A percentile compares a stretch with the other conserved stretches of the same genome.
Conservation (phyloP, 768 basidiomycete species). For the Thelephora aurantiotincta region DNA sequence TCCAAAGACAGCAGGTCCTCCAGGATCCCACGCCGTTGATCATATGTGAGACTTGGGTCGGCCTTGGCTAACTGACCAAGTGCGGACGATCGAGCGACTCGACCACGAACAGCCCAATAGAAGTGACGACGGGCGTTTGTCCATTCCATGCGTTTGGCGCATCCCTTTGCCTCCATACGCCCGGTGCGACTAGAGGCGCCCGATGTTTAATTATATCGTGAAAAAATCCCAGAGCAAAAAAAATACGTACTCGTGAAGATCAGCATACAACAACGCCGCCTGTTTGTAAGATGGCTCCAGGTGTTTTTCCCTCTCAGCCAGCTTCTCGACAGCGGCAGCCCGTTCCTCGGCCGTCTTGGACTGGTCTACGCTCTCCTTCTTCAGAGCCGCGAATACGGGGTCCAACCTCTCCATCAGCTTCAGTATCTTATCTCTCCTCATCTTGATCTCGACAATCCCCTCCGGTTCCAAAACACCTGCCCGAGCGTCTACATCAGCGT, state of each 20-base stretch:
- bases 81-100: slow-evolving; percentile 53
- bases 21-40: slow-evolving; percentile 54
- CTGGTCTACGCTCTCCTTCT: slow-evolving; percentile 65
- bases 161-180: slow-evolving; percentile 96
- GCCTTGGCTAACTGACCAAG: slow-evolving; percentile 52
- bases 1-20: slow-evolving; percentile 45
- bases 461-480: slow-evolving; percentile 96
- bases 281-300: slow-evolving; percentile 88
- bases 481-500: slow-evolving; percentile 88
- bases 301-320: slow-evolving; percentile 64
- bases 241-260: slow-evolving; percentile 79
- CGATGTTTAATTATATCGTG: slow-evolving; percentile 5
- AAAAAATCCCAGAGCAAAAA: background rate
- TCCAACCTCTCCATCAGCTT: slow-evolving; percentile 91
- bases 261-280: slow-evolving; percentile 86
- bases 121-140: slow-evolving; percentile 80
- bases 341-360: slow-evolving; percentile 65
- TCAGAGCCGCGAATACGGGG: slow-evolving; percentile 63
- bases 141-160: slow-evolving; percentile 79
- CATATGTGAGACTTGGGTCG: slow-evolving; percentile 52
- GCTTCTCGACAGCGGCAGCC: slow-evolving; percentile 46
- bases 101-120: slow-evolving; percentile 89
- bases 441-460: slow-evolving; percentile 94
- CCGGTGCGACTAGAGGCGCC: slow-evolving; percentile 58
- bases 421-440: slow-evolving; percentile 89